These are phyloP conservation scores for Ogataea haglerorum DNA, from an alignment of 805 yeast genomes.

Conservation along the genomic window DNA sequence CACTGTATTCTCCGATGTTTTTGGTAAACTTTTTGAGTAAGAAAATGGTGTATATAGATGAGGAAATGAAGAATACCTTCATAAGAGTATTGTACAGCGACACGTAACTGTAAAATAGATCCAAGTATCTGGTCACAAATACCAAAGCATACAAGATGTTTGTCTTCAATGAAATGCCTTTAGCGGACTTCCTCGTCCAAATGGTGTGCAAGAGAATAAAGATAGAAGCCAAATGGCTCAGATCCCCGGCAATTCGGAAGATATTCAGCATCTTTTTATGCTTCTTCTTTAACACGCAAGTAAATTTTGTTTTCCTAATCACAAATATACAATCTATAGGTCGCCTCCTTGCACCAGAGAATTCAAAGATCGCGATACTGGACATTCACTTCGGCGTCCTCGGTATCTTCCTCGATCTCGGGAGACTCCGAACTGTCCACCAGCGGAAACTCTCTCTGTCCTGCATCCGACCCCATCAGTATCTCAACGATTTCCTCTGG, in stretches of 20 bases:
- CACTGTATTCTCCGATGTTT: conserved; percentile 59
- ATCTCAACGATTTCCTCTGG: conserved; percentile 26
- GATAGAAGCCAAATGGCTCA: conserved; percentile 79
- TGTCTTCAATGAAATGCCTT: conserved; percentile 87
- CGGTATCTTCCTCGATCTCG: conserved; percentile 21
- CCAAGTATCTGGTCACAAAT: conserved; percentile 69
- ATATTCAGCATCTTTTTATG: conserved; percentile 36
- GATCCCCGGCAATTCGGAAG: conserved; percentile 54
- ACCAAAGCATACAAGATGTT: conserved; percentile 76
- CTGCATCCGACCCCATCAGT: conserved; percentile 32
- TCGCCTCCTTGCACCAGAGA: conserved; percentile 1
- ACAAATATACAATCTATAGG: not conserved
- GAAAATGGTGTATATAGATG: conserved; percentile 72
- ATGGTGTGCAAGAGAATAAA: conserved; percentile 73
- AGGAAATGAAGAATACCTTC: conserved; percentile 76
- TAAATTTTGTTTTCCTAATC: not conserved
- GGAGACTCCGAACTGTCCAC: conserved; percentile 24
- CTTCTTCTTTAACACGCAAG: conserved; percentile 6
- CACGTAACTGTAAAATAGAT: conserved; percentile 51
- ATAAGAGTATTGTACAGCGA: conserved; percentile 75
- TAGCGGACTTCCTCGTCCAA: conserved; percentile 56
- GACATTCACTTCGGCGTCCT: conserved; percentile 18
- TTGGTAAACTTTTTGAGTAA: conserved; percentile 63
- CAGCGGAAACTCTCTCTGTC: conserved; percentile 26
- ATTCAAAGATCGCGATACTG: conserved; percentile 20